Conservation (phyloP, 352 stramenopile genomes). For the Plasmopara viticola region DNA sequence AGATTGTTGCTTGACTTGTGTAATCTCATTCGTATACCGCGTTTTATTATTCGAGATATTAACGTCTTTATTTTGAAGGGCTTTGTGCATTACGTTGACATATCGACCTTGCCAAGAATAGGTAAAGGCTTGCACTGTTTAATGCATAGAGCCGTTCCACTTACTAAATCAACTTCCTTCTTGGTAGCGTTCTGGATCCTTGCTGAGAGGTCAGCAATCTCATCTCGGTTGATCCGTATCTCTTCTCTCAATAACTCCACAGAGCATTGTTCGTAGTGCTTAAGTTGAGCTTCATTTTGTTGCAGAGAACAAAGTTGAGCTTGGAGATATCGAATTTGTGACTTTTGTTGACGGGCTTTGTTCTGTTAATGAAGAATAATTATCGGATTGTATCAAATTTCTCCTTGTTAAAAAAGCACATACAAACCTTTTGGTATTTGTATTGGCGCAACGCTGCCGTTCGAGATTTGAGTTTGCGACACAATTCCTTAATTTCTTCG, state of each 20-base stretch:
- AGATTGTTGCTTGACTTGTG: no score
- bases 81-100: no score
- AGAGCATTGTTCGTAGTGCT: slow-evolving; percentile 11
- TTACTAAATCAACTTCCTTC: neutral
- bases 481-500: slow-evolving; percentile 6
- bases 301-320: slow-evolving; percentile 12
- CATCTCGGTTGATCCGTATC: neutral
- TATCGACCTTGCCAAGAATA: no score
- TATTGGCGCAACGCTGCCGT: slow-evolving; percentile 5
- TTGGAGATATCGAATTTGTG: slow-evolving; percentile 8
- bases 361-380: slow-evolving; percentile 6
- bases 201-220: slow-evolving; percentile 1
- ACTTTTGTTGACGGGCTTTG: slow-evolving; percentile 5
- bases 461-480: slow-evolving; percentile 7
- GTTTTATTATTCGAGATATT: no score
- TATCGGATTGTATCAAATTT: neutral
- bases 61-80: no score
- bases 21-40: no score
- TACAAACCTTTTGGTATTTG: slow-evolving; percentile 21
- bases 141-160: neutral
- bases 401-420: neutral
- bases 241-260: slow-evolving; percentile 9
- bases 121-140: neutral
- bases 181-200: neutral
- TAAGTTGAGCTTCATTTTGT: slow-evolving; percentile 5